phyloP scores from a whole-genome alignment of 495 filamentous ascomycete species.

The Aspergillus taichungensis region DNA sequence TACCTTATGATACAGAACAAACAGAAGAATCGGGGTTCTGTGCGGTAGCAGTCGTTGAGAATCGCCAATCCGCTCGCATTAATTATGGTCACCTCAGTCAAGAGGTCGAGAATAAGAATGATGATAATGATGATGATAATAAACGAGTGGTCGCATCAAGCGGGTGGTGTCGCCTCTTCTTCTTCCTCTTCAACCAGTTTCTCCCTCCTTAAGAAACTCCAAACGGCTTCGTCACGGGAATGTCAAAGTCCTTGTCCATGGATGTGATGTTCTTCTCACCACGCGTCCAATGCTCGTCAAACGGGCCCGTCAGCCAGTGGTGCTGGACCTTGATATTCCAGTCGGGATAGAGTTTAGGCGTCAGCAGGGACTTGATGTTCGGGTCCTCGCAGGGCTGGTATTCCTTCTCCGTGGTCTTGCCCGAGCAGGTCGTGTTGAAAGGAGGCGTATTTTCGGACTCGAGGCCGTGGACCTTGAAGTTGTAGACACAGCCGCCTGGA shows the following conservation, averaged over 20 bases:
- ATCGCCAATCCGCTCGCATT: too few relatives aligned
- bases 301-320: conserved; percentile 16
- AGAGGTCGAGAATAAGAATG: too few relatives aligned
- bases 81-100: too few relatives aligned
- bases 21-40: too few relatives aligned
- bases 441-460: conserved; percentile 24
- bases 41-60: too few relatives aligned
- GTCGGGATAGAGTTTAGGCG: conserved; percentile 11
- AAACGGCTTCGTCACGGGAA: conserved; percentile 18
- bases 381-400: conserved; percentile 19
- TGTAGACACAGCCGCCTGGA: conserved; percentile 25
- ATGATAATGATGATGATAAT: too few relatives aligned
- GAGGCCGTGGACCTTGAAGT: conserved; percentile 26
- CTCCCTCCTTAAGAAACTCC: conserved; percentile 18
- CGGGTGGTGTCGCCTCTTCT: background rate
- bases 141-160: too few relatives aligned
- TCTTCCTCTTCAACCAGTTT: background rate
- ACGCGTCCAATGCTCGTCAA: conserved; percentile 11
- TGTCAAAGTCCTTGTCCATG: conserved; percentile 9
- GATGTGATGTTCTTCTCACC: conserved; percentile 14
- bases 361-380: conserved; percentile 20
- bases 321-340: conserved; percentile 33
- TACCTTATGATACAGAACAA: too few relatives aligned
- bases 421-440: conserved; percentile 34
- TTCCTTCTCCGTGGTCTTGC: conserved; percentile 16